Percentiles rank a stretch among this genome's conserved stretches.
These are phyloP conservation scores for Lachancea mirantina DNA, from an alignment of 805 yeast genomes.

Conservation along the genomic window DNA sequence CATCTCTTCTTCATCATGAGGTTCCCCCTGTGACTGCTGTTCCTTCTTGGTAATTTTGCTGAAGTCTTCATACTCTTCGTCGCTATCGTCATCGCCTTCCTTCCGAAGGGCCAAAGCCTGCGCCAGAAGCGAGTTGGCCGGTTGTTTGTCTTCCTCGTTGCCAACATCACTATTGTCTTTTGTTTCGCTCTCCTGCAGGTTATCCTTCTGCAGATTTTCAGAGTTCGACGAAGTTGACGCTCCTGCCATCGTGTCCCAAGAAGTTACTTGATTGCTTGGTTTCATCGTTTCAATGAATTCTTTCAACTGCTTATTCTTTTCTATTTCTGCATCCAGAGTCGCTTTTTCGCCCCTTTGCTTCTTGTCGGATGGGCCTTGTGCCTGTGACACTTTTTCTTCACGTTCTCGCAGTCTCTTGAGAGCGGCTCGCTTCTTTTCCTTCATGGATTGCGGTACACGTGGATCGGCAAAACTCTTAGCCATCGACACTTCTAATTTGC, in stretches of 20 bases:
- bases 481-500: constrained; percentile 65
- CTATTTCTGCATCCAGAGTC: constrained; percentile 53
- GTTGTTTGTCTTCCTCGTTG: constrained; percentile 34
- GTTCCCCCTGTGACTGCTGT: constrained; percentile 16
- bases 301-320: constrained; percentile 55
- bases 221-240: constrained; percentile 6
- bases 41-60: constrained; percentile 28
- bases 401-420: constrained; percentile 38
- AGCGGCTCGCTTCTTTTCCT: constrained; percentile 47
- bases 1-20: constrained; percentile 40
- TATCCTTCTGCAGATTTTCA: too few species aligned
- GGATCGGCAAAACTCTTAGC: constrained; percentile 89
- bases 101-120: constrained; percentile 35
- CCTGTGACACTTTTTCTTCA: constrained; percentile 41
- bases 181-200: too few species aligned
- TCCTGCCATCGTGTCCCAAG: constrained; percentile 51
- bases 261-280: constrained; percentile 58
- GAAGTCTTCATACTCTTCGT: constrained; percentile 44
- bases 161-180: constrained; percentile 1
- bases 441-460: constrained; percentile 60
- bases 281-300: constrained; percentile 83
- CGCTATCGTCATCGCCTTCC: constrained; percentile 36
- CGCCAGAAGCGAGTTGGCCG: constrained; percentile 33
- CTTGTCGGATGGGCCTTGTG: constrained; percentile 29
- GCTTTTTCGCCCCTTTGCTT: constrained; percentile 30